Evolutionary conservation across 2,329 filamentous ascomycete genomes (phyloP), one percentile per base, ranked within the genome.

Genomic region (Phialemoniopsis sp.): DNA sequence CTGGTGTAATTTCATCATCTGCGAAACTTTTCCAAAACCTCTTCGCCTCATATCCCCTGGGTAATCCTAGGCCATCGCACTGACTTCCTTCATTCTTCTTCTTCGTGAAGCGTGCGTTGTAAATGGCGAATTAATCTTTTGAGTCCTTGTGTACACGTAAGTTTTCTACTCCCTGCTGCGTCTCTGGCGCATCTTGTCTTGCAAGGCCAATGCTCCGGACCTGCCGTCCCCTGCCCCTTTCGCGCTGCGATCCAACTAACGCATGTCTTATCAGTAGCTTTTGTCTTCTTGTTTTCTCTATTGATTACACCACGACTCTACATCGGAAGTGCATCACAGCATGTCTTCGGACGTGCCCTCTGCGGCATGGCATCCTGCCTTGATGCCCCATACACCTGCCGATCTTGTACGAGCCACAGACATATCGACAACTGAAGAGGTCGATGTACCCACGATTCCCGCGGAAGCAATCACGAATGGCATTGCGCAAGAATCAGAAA

Each of bases 331-430:
- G 21, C 21, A 6, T 26, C 21, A 26, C 43, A 47, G 47, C 42
- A 73, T 75, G 70, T 48, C 64, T 40, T 64, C 64, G 39, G 62
- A 67, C 55, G 59, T 60, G 45, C 56, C 63, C 33, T 60, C 55
- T 49, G 59, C 66, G 46, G 63, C 68, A 42, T 75, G 71, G 71
- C 63, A 76, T 59, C 71, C 72, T 41, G 71, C 73, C 35, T 59
- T 68, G 53, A 72, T 70, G 69, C 71, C 72, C 44, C 63, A 74
- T 51, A 54, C 59, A 40, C 40, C 44, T 31, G 48, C 53, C 37
- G 50, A 53, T 29, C 29, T 48, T 14, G 28, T 13, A 8, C 29
- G 13, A 26, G n/a, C 32, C 14, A n/a, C 35, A 16, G 36, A 38
- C 17, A 15, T 12, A 5, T 14, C 31, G 16, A 17, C 19, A 5